Evolutionary conservation across 768 basidiomycete species (phyloP).

Genomic region (Termitomyces titanicus): DNA sequence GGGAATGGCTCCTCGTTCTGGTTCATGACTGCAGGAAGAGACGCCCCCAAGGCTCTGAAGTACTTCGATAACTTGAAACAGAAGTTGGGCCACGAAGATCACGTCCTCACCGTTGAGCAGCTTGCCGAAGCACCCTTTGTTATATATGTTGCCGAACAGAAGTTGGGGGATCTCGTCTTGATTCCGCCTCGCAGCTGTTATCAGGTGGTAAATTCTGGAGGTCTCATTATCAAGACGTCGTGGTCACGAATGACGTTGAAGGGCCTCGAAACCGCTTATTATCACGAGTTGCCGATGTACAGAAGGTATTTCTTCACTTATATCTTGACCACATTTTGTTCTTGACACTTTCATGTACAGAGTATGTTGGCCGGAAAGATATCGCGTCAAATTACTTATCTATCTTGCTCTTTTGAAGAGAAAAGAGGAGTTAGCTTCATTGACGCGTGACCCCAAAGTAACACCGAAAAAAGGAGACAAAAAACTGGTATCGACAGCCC

Average conservation of each 20-base stretch:
- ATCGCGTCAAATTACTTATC: constrained; percentile 67
- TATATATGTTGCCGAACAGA: constrained; percentile 71
- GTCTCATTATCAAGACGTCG: constrained; percentile 78
- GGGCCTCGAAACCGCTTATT: constrained; percentile 56
- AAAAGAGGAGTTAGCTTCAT: constrained; percentile 3
- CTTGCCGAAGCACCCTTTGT: constrained; percentile 62
- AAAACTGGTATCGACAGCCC: constrained; percentile 22
- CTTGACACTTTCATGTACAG: constrained; percentile 32
- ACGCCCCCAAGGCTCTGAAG: constrained; percentile 46
- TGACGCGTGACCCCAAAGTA: background rate
- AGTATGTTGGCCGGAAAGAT: constrained; percentile 77
- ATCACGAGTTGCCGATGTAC: constrained; percentile 77
- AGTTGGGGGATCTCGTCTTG: constrained; percentile 72
- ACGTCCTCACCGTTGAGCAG: constrained; percentile 60
- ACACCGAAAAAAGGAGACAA: background rate
- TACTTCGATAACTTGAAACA: constrained; percentile 57
- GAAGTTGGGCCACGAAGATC: constrained; percentile 73
- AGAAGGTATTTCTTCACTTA: constrained; percentile 55
- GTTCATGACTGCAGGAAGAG: constrained; percentile 77
- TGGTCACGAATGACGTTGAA: constrained; percentile 83
- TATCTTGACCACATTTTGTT: background rate
- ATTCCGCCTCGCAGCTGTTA: constrained; percentile 82
- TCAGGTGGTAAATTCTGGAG: constrained; percentile 79
- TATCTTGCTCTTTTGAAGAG: constrained; percentile 47
- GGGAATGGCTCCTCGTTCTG: constrained; percentile 71